These are phyloP conservation scores for Nemania diffusa DNA, from an alignment of 2,329 filamentous ascomycete genomes.

Conservation along the genomic window DNA sequence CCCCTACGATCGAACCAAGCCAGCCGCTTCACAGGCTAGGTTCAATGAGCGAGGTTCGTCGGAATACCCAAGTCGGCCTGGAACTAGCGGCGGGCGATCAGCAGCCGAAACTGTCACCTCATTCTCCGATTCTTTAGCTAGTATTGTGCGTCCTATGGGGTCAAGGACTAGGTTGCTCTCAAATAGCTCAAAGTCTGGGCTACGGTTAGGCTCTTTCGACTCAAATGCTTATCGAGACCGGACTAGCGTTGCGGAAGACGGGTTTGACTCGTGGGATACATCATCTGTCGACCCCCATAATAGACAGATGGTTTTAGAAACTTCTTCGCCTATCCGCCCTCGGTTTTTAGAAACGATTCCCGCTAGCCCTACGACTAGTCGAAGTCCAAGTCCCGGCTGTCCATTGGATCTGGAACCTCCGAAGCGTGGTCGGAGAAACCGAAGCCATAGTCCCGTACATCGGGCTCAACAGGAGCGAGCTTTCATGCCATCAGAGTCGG, in stretches of 20 bases:
- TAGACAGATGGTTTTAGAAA: constrained; percentile 66
- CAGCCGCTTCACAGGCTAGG: constrained; percentile 50
- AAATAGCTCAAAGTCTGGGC: constrained; percentile 51
- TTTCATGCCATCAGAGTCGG: constrained; percentile 57
- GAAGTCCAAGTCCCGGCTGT: constrained; percentile 71
- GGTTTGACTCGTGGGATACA: constrained; percentile 81
- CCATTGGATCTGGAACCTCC: constrained; percentile 67
- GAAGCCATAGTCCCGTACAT: constrained; percentile 62
- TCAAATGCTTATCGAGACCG: constrained; percentile 53
- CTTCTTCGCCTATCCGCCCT: constrained; percentile 57
- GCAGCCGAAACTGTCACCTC: constrained; percentile 59
- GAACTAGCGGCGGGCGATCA: constrained; percentile 58
- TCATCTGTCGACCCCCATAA: constrained; percentile 72
- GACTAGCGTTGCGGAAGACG: constrained; percentile 61
- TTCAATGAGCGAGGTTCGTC: constrained; percentile 50
- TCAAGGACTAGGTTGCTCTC: constrained; percentile 67
- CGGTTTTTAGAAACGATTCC: constrained; percentile 77
- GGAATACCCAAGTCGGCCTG: constrained; percentile 55
- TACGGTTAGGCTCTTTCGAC: constrained; percentile 61
- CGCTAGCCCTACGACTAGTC: constrained; percentile 70
- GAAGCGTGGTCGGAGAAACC: constrained; percentile 56
- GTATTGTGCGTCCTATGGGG: constrained; percentile 63
- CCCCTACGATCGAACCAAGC: constrained; percentile 58
- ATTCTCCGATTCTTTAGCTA: constrained; percentile 60
- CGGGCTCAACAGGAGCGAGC: constrained; percentile 50